Evolutionary conservation across 768 basidiomycete species (phyloP).

Genomic region (Suillus lakei): DNA sequence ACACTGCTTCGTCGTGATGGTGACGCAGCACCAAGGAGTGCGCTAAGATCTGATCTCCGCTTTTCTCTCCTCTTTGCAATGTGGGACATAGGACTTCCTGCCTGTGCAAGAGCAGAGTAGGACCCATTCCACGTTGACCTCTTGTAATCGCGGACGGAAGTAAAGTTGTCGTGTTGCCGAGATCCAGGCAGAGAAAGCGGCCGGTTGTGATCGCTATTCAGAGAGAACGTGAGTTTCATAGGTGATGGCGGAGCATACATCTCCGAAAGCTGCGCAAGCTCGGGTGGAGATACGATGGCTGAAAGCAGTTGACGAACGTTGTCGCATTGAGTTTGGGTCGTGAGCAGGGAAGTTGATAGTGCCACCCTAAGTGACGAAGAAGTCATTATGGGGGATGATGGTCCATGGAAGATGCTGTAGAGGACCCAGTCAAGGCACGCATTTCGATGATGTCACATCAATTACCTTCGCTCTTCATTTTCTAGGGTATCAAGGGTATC

Average conservation of each 20-base stretch:
- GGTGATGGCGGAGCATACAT: constrained; percentile 90
- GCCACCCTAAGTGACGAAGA: constrained; percentile 59
- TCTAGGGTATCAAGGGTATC: constrained; percentile 71
- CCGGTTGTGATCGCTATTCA: constrained; percentile 36
- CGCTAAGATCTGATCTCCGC: constrained; percentile 57
- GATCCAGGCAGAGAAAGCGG: constrained; percentile 51
- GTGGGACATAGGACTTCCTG: constrained; percentile 49
- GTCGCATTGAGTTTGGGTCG: constrained; percentile 81
- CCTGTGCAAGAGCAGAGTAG: constrained; percentile 53
- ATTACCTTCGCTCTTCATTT: constrained; percentile 69
- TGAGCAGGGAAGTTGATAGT: constrained; percentile 73
- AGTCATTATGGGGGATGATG: constrained; percentile 40
- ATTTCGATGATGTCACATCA: not conserved
- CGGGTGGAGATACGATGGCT: constrained; percentile 72
- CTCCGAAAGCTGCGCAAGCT: constrained; percentile 78
- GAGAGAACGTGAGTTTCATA: constrained; percentile 27
- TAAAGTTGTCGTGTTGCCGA: constrained; percentile 21
- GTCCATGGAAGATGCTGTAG: constrained; percentile 42
- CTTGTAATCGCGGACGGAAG: constrained; percentile 45
- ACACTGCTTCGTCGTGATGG: constrained; percentile 33
- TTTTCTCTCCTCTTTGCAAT: constrained; percentile 52
- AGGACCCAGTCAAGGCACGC: constrained; percentile 6
- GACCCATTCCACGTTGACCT: constrained; percentile 80
- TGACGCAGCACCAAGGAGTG: constrained; percentile 43
- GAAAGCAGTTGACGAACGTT: constrained; percentile 79